A percentile compares a stretch with the other conserved stretches of the same genome.
Conservation (phyloP, 2,329 filamentous ascomycete genomes). For the Ceratocystis smalleyi region DNA sequence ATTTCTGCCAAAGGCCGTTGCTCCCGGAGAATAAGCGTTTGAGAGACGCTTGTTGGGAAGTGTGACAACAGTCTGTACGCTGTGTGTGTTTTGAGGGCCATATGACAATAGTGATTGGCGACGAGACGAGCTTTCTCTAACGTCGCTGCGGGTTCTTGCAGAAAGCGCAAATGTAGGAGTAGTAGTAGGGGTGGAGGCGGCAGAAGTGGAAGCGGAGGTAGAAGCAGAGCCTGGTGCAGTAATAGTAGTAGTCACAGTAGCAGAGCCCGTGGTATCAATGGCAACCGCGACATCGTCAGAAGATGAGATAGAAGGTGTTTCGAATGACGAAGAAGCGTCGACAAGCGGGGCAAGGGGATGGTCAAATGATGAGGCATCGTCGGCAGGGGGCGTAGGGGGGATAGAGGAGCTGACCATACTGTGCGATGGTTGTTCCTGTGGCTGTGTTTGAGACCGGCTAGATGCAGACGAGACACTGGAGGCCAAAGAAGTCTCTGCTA, state of each 20-base stretch:
- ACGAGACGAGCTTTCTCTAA: constrained; percentile 8
- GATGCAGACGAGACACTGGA: neutral
- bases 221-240: neutral
- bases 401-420: constrained; percentile 21
- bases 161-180: neutral
- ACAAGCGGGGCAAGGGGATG: constrained; percentile 15
- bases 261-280: neutral
- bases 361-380: constrained; percentile 36
- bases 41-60: constrained; percentile 34
- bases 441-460: constrained; percentile 4
- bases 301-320: constrained; percentile 22
- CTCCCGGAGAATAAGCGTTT: constrained; percentile 26
- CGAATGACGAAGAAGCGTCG: constrained; percentile 26
- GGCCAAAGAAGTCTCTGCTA: neutral
- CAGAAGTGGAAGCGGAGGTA: neutral
- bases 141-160: neutral
- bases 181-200: neutral
- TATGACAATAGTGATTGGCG: constrained; percentile 14
- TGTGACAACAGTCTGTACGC: constrained; percentile 26
- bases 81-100: constrained; percentile 33
- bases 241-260: constrained; percentile 1
- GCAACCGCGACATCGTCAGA: neutral
- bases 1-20: constrained; percentile 10
- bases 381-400: constrained; percentile 48
- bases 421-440: neutral